A percentile compares a stretch with the other conserved stretches of the same genome.
These are phyloP conservation scores for Linnemannia elongata DNA, from an alignment of 192 early-diverging fungal species.

Conservation along the genomic window DNA sequence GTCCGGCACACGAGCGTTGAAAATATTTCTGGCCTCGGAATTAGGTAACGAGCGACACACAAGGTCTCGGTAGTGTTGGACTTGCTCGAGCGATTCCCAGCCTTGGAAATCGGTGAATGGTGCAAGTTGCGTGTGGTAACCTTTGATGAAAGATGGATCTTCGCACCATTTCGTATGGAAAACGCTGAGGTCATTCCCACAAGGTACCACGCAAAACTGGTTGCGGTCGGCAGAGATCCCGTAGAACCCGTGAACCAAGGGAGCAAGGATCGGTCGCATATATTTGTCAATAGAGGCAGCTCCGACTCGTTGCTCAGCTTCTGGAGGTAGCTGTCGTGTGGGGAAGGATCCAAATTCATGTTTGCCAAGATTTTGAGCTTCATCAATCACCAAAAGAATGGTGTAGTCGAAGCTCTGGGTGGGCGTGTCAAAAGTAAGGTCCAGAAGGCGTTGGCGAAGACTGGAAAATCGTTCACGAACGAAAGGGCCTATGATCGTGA, in stretches of 20 bases:
- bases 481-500: constrained; percentile 4
- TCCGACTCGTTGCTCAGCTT: background rate
- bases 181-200: constrained; percentile 24
- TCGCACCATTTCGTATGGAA: constrained; percentile 9
- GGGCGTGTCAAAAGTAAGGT: constrained; percentile 17
- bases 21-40: background rate
- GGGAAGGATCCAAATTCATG: constrained; percentile 17
- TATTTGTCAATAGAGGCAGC: constrained; percentile 8
- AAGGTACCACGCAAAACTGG: constrained; percentile 3
- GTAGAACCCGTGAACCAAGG: constrained; percentile 27
- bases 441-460: constrained; percentile 25
- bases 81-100: constrained; percentile 4
- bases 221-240: background rate
- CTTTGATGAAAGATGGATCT: constrained; percentile 9
- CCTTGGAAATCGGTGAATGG: constrained; percentile 30
- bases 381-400: constrained; percentile 42
- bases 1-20: background rate
- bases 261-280: constrained; percentile 34
- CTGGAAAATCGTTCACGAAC: constrained; percentile 18
- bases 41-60: constrained; percentile 8
- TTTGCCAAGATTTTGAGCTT: constrained; percentile 41
- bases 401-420: constrained; percentile 14
- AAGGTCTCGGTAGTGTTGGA: constrained; percentile 4
- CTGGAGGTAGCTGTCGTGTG: constrained; percentile 14
- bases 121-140: background rate